These are phyloP conservation scores for Clitopilus hobsonii DNA, from an alignment of 768 basidiomycete species.

Conservation along the genomic window DNA sequence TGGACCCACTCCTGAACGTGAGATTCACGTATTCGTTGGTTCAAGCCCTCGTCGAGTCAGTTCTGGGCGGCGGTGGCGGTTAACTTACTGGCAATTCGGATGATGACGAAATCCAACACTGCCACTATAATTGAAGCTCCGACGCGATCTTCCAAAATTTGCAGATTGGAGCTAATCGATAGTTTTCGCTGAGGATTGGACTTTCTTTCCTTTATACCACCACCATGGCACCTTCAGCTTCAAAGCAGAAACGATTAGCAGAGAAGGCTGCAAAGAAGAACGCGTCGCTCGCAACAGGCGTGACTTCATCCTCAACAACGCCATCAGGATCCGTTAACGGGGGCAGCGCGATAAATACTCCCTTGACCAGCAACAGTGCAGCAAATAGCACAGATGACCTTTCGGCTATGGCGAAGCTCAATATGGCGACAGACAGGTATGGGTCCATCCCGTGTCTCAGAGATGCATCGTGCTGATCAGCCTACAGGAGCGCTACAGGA, in stretches of 20 bases:
- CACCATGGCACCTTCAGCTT: slow-evolving; percentile 71
- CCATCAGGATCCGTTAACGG: slow-evolving; percentile 65
- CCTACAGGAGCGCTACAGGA: slow-evolving; percentile 76
- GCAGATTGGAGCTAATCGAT: slow-evolving; percentile 13
- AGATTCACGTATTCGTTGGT: too few species aligned
- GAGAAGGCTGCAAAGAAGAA: slow-evolving; percentile 88
- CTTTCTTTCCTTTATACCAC: slow-evolving; percentile 5
- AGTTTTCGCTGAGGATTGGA: slow-evolving; percentile 11
- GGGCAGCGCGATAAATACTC: slow-evolving; percentile 62
- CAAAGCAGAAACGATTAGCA: slow-evolving; percentile 90
- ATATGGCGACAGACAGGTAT: slow-evolving; percentile 85
- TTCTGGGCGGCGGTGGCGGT: too few species aligned
- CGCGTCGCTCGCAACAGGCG: slow-evolving; percentile 36
- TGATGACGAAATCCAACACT: background rate
- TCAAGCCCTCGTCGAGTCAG: too few species aligned
- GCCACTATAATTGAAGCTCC: slow-evolving; percentile 20
- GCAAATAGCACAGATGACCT: slow-evolving; percentile 80
- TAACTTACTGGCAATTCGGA: background rate
- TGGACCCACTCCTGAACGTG: background rate
- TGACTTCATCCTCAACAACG: slow-evolving; percentile 49
- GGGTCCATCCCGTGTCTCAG: slow-evolving; percentile 10
- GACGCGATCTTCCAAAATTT: slow-evolving; percentile 33
- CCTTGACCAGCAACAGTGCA: slow-evolving; percentile 78
- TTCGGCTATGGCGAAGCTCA: slow-evolving; percentile 82
- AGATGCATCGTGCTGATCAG: background rate